Percentiles rank a stretch among this genome's conserved stretches.
These are phyloP conservation scores for Trametes coccinea DNA, from an alignment of 768 basidiomycete genomes.

Conservation along the genomic window DNA sequence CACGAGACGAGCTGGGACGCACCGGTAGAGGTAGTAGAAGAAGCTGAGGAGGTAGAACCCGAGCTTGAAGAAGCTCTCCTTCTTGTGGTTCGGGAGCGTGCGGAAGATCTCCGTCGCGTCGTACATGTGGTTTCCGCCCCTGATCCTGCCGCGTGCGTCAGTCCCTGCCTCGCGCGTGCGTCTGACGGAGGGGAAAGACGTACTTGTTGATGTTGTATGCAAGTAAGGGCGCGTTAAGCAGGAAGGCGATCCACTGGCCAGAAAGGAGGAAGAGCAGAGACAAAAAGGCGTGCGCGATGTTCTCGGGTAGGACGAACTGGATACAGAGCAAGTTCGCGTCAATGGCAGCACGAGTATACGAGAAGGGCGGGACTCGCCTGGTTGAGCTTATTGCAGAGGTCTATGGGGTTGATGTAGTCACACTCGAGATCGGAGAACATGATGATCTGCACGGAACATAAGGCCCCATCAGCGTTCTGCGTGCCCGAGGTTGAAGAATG, in stretches of 20 bases:
- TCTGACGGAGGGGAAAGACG: slow-evolving; percentile 32
- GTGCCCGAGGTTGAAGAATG: not conserved
- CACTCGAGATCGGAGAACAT: slow-evolving; percentile 99
- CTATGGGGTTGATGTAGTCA: slow-evolving; percentile 99
- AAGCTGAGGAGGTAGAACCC: slow-evolving; percentile 91
- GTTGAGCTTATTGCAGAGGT: slow-evolving; percentile 99
- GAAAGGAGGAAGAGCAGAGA: slow-evolving; percentile 87
- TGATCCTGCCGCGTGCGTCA: slow-evolving; percentile 56
- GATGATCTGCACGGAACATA: slow-evolving; percentile 70
- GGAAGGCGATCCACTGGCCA: slow-evolving; percentile 93
- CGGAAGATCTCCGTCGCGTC: slow-evolving; percentile 99
- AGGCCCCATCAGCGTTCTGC: not conserved
- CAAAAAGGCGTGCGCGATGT: slow-evolving; percentile 91
- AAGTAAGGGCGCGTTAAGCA: slow-evolving; percentile 87
- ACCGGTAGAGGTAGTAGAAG: slow-evolving; percentile 92
- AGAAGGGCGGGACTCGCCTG: slow-evolving; percentile 55
- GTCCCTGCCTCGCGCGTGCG: not conserved
- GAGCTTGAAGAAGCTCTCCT: slow-evolving; percentile 93
- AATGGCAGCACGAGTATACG: not conserved
- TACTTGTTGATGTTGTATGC: slow-evolving; percentile 94
- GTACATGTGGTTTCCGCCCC: slow-evolving; percentile 95
- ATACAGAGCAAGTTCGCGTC: not conserved
- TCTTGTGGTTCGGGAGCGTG: slow-evolving; percentile 90
- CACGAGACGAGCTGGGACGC: slow-evolving; percentile 30
- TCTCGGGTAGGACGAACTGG: slow-evolving; percentile 97